These are phyloP conservation scores for Epichloe sp. DNA, from an alignment of 2,329 filamentous ascomycete species.

Conservation along the genomic window DNA sequence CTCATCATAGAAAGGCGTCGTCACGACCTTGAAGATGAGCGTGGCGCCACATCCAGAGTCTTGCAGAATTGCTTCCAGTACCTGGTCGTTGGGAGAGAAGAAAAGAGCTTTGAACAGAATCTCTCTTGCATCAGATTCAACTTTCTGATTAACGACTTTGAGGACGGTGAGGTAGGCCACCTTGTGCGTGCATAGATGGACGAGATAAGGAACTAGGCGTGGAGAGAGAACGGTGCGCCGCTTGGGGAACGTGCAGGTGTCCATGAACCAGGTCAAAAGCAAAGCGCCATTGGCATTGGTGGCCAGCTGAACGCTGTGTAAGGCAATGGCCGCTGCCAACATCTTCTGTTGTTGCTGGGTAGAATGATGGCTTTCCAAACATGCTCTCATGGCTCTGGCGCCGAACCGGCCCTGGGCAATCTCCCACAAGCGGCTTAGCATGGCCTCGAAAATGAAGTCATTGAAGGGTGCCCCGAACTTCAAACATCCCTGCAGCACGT, in stretches of 20 bases:
- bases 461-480: constrained; percentile 84
- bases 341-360: constrained; percentile 92
- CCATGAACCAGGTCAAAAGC: constrained; percentile 91
- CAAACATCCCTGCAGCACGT: constrained; percentile 90
- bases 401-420: constrained; percentile 87
- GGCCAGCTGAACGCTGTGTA: constrained; percentile 90
- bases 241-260: constrained; percentile 91
- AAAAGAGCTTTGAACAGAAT: constrained; percentile 83
- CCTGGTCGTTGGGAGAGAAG: constrained; percentile 76
- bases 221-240: constrained; percentile 86
- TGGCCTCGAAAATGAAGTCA: constrained; percentile 95
- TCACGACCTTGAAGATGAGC: constrained; percentile 95
- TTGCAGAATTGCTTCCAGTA: constrained; percentile 77
- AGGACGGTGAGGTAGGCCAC: constrained; percentile 93
- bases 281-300: constrained; percentile 93
- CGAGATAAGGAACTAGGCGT: constrained; percentile 79
- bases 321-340: constrained; percentile 86
- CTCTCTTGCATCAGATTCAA: constrained; percentile 84
- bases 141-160: constrained; percentile 97
- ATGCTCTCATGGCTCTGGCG: constrained; percentile 90
- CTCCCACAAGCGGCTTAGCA: constrained; percentile 91
- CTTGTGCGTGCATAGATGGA: constrained; percentile 96
- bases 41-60: constrained; percentile 90
- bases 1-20: constrained; percentile 95
- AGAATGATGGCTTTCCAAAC: constrained; percentile 87